Conservation (phyloP, 2,329 filamentous ascomycete species). For the Talaromyces sp. region DNA sequence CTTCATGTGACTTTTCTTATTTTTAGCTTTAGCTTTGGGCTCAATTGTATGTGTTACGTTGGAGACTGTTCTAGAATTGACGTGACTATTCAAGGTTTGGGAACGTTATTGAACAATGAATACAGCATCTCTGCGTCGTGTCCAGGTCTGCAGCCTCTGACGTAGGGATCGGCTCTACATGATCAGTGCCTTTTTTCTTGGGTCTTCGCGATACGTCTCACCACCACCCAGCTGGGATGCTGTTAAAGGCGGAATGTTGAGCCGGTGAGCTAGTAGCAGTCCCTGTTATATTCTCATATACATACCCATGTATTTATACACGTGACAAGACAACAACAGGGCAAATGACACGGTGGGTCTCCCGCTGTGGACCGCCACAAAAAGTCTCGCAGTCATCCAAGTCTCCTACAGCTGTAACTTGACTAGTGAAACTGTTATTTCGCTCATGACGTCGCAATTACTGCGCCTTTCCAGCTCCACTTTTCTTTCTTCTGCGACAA, state of each 20-base stretch:
- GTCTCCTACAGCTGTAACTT: neutral
- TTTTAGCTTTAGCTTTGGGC: neutral
- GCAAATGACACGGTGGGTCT: neutral
- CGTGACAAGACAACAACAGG: neutral
- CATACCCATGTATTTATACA: neutral
- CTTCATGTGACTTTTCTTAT: neutral
- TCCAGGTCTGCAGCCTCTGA: neutral
- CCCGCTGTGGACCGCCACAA: neutral
- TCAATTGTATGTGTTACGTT: neutral
- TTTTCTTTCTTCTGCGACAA: constrained; percentile 12
- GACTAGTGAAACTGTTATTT: neutral
- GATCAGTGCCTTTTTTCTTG: neutral
- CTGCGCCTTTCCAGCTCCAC: constrained; percentile 3
- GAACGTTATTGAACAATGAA: too few species aligned
- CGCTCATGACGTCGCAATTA: constrained; percentile 33
- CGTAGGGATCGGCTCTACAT: neutral
- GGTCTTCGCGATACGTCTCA: neutral
- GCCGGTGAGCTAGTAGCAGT: too few species aligned
- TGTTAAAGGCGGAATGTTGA: too few species aligned
- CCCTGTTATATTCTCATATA: too few species aligned
- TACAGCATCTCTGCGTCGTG: neutral
- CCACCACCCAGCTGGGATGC: neutral
- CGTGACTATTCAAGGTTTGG: neutral
- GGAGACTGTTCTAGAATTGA: neutral
- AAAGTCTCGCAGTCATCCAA: neutral